A percentile compares a stretch with the other conserved stretches of the same genome.
These are phyloP conservation scores for Begonia fuchsioides DNA, from an alignment of 306 rosid species.

Conservation along the genomic window DNA sequence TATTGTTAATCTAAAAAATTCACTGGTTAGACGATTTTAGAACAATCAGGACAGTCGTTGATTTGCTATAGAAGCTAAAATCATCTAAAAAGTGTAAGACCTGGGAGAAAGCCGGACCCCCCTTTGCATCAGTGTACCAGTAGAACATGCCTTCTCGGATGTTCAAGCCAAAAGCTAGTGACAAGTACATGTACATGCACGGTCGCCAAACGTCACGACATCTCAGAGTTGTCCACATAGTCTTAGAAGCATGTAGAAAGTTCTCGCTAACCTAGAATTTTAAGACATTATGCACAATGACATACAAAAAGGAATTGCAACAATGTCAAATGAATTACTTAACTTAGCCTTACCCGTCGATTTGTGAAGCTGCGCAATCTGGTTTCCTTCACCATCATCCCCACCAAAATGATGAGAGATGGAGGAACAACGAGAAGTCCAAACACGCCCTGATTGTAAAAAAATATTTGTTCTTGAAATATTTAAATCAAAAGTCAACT, in stretches of 20 bases:
- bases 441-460: no score
- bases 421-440: no score
- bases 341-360: conserved; percentile 30
- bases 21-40: no score
- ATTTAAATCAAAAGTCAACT: no score
- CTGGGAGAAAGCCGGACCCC: no score
- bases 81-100: no score
- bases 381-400: conserved; percentile 52
- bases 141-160: conserved; percentile 80
- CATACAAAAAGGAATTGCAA: background rate
- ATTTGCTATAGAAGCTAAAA: no score
- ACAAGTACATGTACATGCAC: conserved; percentile 61
- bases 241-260: conserved; percentile 47
- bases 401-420: conserved; percentile 42
- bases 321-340: background rate
- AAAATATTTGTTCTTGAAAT: conserved; percentile 9
- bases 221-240: conserved; percentile 68
- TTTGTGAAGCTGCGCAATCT: conserved; percentile 26
- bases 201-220: conserved; percentile 64
- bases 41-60: no score
- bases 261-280: conserved; percentile 36
- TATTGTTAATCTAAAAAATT: background rate
- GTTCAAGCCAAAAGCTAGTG: conserved; percentile 62
- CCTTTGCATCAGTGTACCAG: no score
- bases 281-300: background rate